A percentile compares a stretch with the other conserved stretches of the same genome.
Evolutionary conservation across 2,329 filamentous ascomycete species (phyloP).

Genomic region (Trichoderma hamatum): DNA sequence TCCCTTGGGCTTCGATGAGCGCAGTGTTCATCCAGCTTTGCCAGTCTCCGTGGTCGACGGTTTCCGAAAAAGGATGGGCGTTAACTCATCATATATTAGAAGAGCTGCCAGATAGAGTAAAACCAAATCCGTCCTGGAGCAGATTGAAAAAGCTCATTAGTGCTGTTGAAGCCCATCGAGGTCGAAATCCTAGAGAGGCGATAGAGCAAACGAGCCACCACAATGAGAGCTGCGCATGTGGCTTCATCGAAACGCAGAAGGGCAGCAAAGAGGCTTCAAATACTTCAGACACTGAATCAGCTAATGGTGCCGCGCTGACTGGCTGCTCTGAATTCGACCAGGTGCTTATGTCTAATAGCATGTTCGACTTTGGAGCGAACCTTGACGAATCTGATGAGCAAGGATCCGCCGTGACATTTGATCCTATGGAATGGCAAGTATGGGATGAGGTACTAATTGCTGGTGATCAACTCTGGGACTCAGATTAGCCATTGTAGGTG

Average conservation of each 20-base stretch:
- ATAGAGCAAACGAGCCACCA: background rate
- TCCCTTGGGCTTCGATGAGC: slow-evolving; percentile 37
- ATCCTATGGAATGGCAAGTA: background rate
- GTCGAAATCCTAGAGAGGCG: background rate
- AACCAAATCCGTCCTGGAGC: background rate
- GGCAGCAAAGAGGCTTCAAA: background rate
- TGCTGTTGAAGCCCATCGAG: background rate
- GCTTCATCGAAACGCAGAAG: background rate
- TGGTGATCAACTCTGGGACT: background rate
- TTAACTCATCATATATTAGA: background rate
- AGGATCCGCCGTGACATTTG: background rate
- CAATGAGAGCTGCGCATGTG: background rate
- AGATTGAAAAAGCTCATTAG: background rate
- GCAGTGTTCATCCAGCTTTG: slow-evolving; percentile 33
- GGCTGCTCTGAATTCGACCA: background rate
- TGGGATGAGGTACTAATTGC: background rate
- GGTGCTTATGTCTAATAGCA: background rate
- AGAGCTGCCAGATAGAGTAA: background rate
- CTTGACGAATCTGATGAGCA: background rate
- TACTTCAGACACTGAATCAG: background rate
- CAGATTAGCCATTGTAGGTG: background rate
- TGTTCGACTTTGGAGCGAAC: background rate
- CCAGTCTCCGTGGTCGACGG: slow-evolving; percentile 31
- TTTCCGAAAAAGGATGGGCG: slow-evolving; percentile 34
- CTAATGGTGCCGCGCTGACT: background rate